Evolutionary conservation across 1,284 basidiomycete species (phyloP).

Genomic region (Ganoderma meredithae): DNA sequence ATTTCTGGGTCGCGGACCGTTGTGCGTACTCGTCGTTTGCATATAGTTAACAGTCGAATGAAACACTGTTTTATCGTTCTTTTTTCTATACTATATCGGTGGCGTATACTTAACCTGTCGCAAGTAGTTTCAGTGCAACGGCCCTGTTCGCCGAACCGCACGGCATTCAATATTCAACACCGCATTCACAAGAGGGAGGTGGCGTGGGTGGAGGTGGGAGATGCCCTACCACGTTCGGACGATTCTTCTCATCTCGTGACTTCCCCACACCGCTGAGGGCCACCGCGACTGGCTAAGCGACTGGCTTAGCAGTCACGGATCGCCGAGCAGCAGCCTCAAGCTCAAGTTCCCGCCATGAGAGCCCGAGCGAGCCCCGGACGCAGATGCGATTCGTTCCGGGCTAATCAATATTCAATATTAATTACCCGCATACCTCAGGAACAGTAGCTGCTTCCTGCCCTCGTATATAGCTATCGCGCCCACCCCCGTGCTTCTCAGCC

Average conservation of each 20-base stretch:
- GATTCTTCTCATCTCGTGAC: background rate
- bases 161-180: background rate
- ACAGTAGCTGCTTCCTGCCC: background rate
- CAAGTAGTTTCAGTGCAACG: background rate
- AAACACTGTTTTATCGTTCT: background rate
- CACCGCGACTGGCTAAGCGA: background rate
- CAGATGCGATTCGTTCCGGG: background rate
- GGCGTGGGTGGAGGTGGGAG: conserved; percentile 4
- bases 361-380: background rate
- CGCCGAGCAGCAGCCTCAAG: background rate
- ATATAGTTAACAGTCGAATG: too few relatives aligned
- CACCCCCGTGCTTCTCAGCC: background rate
- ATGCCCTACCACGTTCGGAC: background rate
- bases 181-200: background rate
- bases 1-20: too few relatives aligned
- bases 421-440: conserved; percentile 24
- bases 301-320: background rate
- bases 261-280: background rate
- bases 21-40: too few relatives aligned
- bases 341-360: background rate
- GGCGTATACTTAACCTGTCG: background rate
- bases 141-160: background rate
- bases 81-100: background rate
- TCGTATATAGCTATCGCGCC: background rate
- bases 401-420: background rate